Conservation (phyloP, 106 monocot species). For the Iris macrosiphon region DNA sequence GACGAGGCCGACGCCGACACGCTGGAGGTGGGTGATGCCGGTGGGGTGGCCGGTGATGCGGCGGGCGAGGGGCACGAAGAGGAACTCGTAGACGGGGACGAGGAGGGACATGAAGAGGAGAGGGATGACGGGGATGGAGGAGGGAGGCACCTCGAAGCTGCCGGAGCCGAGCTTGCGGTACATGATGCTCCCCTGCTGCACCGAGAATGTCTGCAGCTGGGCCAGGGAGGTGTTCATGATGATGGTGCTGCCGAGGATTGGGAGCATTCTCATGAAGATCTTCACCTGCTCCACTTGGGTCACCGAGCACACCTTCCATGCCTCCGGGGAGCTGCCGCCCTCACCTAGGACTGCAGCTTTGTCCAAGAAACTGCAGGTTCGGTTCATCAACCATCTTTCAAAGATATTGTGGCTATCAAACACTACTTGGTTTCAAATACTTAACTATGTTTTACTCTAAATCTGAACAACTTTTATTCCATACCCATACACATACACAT, state of each 20-base stretch:
- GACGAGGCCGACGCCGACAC: slow-evolving; percentile 38
- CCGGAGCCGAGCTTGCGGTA: slow-evolving; percentile 9
- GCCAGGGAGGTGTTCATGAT: slow-evolving; percentile 42
- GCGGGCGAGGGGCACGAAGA: slow-evolving; percentile 20
- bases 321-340: too few relatives aligned
- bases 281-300: slow-evolving; percentile 36
- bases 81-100: slow-evolving; percentile 29
- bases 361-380: slow-evolving; percentile 10
- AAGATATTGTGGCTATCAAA: too few relatives aligned
- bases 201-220: slow-evolving; percentile 53
- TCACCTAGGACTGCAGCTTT: slow-evolving; percentile 5
- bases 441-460: too few relatives aligned
- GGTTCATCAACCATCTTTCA: too few relatives aligned
- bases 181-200: slow-evolving; percentile 35
- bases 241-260: slow-evolving; percentile 45
- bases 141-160: slow-evolving; percentile 9
- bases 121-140: slow-evolving; percentile 24
- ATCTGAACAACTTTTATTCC: too few relatives aligned
- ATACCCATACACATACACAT: too few relatives aligned
- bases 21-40: slow-evolving; percentile 31
- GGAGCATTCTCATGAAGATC: slow-evolving; percentile 25
- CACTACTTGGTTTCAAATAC: too few relatives aligned
- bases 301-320: slow-evolving; percentile 18
- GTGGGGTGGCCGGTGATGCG: slow-evolving; percentile 10
- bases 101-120: slow-evolving; percentile 21